Evolutionary conservation across 106 monocot species (phyloP).

Genomic region (Apostasia shenzhenica): DNA sequence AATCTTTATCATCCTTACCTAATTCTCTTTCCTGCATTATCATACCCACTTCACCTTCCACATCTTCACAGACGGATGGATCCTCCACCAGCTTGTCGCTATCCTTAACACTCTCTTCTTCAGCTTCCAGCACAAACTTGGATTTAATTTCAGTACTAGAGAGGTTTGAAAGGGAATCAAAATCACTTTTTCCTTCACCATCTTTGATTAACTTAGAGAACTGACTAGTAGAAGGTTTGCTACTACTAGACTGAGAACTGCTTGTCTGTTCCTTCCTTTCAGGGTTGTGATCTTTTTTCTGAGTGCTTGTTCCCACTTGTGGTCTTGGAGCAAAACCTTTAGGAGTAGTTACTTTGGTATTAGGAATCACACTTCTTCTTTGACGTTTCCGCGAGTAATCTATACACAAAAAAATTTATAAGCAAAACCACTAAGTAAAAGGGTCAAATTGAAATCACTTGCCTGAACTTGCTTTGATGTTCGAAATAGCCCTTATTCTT

Average conservation of each 20-base stretch:
- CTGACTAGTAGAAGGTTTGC: constrained; percentile 3
- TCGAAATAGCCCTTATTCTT: constrained; percentile 22
- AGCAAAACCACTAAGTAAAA: not conserved
- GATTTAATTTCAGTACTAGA: constrained; percentile 16
- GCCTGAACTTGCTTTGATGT: constrained; percentile 67
- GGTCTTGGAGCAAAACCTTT: constrained; percentile 53
- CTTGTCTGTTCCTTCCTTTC: constrained; percentile 16
- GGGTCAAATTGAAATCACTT: not conserved
- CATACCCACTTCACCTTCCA: constrained; percentile 8
- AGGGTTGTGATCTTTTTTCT: constrained; percentile 38
- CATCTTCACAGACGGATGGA: constrained; percentile 5
- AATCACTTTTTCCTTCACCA: constrained; percentile 4
- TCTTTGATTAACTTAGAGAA: not conserved
- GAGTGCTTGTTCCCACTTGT: constrained; percentile 34
- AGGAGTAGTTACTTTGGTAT: constrained; percentile 31
- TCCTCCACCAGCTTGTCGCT: constrained; percentile 9
- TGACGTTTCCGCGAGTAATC: constrained; percentile 51
- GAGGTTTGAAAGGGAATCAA: constrained; percentile 10
- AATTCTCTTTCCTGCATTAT: not conserved
- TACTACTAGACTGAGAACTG: constrained; percentile 17
- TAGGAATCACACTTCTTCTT: constrained; percentile 52
- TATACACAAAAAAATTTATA: constrained; percentile 19
- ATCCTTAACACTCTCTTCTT: constrained; percentile 8
- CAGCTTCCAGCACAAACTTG: constrained; percentile 11
- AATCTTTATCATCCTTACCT: not conserved